Percentiles rank a stretch among this genome's conserved stretches.
Conservation (phyloP, 495 filamentous ascomycete genomes). For the Hypoxylon crocopeplum region DNA sequence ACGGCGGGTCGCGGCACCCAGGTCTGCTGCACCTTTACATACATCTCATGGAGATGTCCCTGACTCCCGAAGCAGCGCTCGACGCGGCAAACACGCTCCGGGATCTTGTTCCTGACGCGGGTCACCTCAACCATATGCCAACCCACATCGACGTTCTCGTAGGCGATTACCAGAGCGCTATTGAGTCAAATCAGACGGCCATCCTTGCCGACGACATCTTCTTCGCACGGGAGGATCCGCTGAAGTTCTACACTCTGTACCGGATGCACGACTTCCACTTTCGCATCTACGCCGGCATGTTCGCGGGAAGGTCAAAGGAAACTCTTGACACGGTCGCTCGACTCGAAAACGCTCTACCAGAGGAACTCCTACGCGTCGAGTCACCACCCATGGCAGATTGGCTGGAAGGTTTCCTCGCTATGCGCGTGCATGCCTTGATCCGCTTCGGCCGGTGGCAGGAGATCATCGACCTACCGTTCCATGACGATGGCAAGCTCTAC, state of each 20-base stretch:
- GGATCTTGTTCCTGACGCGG: conserved; percentile 67
- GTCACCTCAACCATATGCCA: conserved; percentile 78
- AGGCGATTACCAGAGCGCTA: conserved; percentile 68
- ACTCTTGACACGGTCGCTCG: conserved; percentile 61
- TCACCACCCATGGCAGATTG: conserved; percentile 77
- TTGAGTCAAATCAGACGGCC: conserved; percentile 68
- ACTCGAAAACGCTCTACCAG: conserved; percentile 63
- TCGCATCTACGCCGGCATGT: conserved; percentile 74
- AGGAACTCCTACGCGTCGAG: conserved; percentile 63
- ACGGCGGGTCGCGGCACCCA: conserved; percentile 58
- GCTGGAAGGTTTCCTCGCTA: conserved; percentile 68
- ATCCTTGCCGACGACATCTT: conserved; percentile 68
- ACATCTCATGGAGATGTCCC: conserved; percentile 78
- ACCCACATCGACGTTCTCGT: conserved; percentile 71
- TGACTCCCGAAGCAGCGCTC: conserved; percentile 63
- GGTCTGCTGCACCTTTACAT: conserved; percentile 74
- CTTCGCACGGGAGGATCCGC: conserved; percentile 54
- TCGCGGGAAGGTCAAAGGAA: conserved; percentile 63
- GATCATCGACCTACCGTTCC: conserved; percentile 57
- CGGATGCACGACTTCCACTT: conserved; percentile 72
- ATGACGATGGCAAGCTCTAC: conserved; percentile 61
- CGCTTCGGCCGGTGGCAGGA: conserved; percentile 73
- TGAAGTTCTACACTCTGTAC: conserved; percentile 74
- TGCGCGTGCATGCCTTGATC: conserved; percentile 68
- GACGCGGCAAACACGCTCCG: conserved; percentile 64